Conservation (phyloP, 768 basidiomycete species). For the Agaricus blazei region DNA sequence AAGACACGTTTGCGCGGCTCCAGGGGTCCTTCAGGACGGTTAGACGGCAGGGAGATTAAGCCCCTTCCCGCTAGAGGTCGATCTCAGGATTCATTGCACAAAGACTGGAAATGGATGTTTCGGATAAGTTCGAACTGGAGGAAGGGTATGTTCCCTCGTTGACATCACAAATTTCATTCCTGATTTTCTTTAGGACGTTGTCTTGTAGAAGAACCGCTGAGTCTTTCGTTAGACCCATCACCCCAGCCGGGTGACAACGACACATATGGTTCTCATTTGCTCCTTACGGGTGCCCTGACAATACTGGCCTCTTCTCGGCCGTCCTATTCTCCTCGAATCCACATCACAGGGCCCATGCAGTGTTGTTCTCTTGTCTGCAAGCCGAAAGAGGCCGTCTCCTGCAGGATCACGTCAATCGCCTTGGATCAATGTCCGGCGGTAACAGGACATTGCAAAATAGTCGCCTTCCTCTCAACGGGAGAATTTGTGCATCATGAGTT, state of each 20-base stretch:
- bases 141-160: slow-evolving; percentile 41
- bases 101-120: slow-evolving; percentile 87
- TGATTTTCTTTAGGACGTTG: slow-evolving; percentile 53
- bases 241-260: slow-evolving; percentile 5
- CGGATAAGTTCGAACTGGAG: slow-evolving; percentile 80
- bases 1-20: slow-evolving; percentile 63
- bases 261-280: slow-evolving; percentile 32
- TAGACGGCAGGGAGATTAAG: slow-evolving; percentile 54
- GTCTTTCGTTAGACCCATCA: neutral
- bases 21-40: slow-evolving; percentile 51
- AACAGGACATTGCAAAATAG: slow-evolving; percentile 40
- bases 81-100: slow-evolving; percentile 24
- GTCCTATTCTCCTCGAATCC: slow-evolving; percentile 28
- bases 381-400: slow-evolving; percentile 25
- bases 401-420: slow-evolving; percentile 58
- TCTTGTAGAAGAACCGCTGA: slow-evolving; percentile 32
- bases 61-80: slow-evolving; percentile 51
- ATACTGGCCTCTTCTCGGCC: slow-evolving; percentile 50
- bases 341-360: slow-evolving; percentile 29
- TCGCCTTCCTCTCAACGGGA: slow-evolving; percentile 62
- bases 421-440: slow-evolving; percentile 69
- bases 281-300: slow-evolving; percentile 56
- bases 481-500: slow-evolving; percentile 59
- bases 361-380: slow-evolving; percentile 39
- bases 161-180: slow-evolving; percentile 14